Percentiles rank a stretch among this genome's conserved stretches.
Evolutionary conservation across 2,329 filamentous ascomycete species (phyloP).

Genomic region (Microcera coccophila): DNA sequence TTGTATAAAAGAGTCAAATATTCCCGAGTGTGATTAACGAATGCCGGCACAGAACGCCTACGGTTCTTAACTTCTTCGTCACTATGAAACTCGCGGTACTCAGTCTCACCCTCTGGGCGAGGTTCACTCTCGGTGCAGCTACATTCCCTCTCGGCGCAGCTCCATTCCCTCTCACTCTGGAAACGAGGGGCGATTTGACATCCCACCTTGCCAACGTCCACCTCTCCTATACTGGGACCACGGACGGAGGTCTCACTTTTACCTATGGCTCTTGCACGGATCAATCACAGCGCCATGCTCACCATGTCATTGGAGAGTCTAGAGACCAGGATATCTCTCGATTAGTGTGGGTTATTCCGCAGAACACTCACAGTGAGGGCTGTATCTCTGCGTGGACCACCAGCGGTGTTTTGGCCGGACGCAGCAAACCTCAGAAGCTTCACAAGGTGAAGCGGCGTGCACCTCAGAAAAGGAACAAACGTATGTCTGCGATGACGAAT

Average conservation of each 20-base stretch:
- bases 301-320: slow-evolving; percentile 15
- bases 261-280: slow-evolving; percentile 19
- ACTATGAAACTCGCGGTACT: not conserved
- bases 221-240: slow-evolving; percentile 11
- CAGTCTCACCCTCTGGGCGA: not conserved
- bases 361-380: slow-evolving; percentile 28
- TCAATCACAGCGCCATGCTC: slow-evolving; percentile 9
- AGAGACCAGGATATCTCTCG: not conserved
- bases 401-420: slow-evolving; percentile 30
- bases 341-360: slow-evolving; percentile 9
- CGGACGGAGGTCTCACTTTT: slow-evolving; percentile 13
- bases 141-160: no score
- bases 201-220: slow-evolving; percentile 33
- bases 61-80: not conserved
- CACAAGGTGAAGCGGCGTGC: slow-evolving; percentile 1
- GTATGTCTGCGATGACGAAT: no score
- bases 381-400: slow-evolving; percentile 41
- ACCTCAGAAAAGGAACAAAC: slow-evolving; percentile 5
- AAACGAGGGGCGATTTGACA: slow-evolving; percentile 31
- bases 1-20: no score
- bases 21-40: no score
- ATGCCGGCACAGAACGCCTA: no score
- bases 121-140: not conserved
- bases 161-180: slow-evolving; percentile 30
- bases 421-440: slow-evolving; percentile 31